Base-by-base conservation (phyloP, 192 early-diverging fungal genomes). In the Tieghemiomyces parasiticus region DNA sequence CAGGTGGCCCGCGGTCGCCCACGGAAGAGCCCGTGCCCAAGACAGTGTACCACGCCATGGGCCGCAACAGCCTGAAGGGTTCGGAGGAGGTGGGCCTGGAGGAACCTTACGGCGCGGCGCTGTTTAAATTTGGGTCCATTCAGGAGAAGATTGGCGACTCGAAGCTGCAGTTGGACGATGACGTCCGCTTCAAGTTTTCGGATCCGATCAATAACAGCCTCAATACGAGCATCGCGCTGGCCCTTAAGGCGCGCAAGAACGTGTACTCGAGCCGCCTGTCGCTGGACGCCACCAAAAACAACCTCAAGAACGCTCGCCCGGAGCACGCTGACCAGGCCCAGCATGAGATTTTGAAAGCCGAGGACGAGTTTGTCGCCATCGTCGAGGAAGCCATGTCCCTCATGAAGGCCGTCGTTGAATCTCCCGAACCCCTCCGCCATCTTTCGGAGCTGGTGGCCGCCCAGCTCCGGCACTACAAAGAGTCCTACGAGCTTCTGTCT, bases 281-380 rank as follows among this genome's bases (percentile, higher is more conserved):
- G 0, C 78, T 97, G 68, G 95, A 99, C 71, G 81, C 91, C 4
- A 82, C 82, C 61, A 92, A 95, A 68, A 72, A 80, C 4, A 72
- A 79, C 26, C 81, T 92, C 58, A 83, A 88, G 70, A 74, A 79
- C 22, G 84, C 87, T 0, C 68, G 68, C 29, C 81, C 90, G 12
- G 82, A 86, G 33, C 68, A 71, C 30, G 82, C 79, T 9, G 92
- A 95, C 38, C 82, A 73, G 33, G 79, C 79, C 26, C 78, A 90
- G 28, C 64, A 78, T 4, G 91, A 95, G 58, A 88, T 95, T n/a
- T 88, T 92, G 65, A 73, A 83, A 35, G 84, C 90, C 20, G 93
- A 99, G 70, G 95, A 97, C 76, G 81, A 86, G 55, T 97, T 96
- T 81, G 91, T 97, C 8, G 87, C 85, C 16, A 86, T 89, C 6